Evolutionary conservation across 306 rosid genomes (phyloP), one percentile per base, ranked within the genome.

Genomic region (Begonia peltatifolia): DNA sequence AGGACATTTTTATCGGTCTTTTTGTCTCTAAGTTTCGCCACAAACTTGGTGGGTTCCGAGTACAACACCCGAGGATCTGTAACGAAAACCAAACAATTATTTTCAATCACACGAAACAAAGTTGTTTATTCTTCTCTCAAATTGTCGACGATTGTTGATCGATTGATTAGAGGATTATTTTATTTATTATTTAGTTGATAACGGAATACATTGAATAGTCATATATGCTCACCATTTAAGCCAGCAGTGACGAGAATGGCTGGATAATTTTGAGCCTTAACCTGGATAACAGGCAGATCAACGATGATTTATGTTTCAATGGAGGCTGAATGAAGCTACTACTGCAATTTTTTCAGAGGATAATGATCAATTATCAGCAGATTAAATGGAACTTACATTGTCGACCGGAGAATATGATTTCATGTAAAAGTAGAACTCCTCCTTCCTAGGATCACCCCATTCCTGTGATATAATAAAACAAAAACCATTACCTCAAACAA

Each of bases 361-460:
- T 20, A 3, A 20, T 20, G 23, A 20, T 20, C 38, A 30, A 30
- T 30, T 30, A 30, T 30, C 38, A 30, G 38, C 38, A 30, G 38
- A 30, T 30, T 30, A 6, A 30, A 30, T 30, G 38, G 62, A 70
- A 63, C 97, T 72, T 75, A 89, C 95, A 56, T 89, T 84, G 70
- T 89, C 97, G 64, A 89, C 87, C 0, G 95, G 95, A 60, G 97
- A 89, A 80, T 89, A 84, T 62, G 95, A 89, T 69, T 89, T 89
- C 87, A 89, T 89, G 76, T 84, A 89, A 69, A 82, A 78, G 83
- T 89, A 89, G 71, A 82, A 84, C 42, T 89, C 94, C 67, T 89
- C 87, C 80, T 78, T 78, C 66, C 90, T 75, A n/a, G 95, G 97
- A 58, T 89, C 97, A 61, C 97, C 97, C 97, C 97, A 89, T 71